Base-by-base conservation (phyloP, 306 rosid species). In the Macrotyloma uniflorum region DNA sequence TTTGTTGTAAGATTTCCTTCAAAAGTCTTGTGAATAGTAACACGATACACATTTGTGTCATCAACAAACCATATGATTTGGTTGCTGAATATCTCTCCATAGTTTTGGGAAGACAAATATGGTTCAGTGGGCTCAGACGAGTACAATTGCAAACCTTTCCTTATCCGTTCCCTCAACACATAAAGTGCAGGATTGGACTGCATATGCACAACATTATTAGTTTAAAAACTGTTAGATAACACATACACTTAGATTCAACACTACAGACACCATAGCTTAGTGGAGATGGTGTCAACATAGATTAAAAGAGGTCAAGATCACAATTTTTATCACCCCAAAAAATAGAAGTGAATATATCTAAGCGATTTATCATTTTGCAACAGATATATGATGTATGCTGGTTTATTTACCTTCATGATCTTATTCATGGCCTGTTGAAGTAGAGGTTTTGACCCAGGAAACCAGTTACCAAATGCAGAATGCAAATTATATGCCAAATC, bases 41-140 rank as follows among this genome's bases (percentile, higher is more conserved):
- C 99, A 42, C 99, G 97, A 77, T 96, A 96, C 78, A 96, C 98
- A 83, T 96, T 96, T 8, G 99, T 96, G 86, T 96, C 99, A 86
- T 96, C 99, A 75, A 96, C 99, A 93, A 96, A 96, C 99, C 99
- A 96, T 69, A 91, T 91, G 14, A 96, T 96, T 87, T 96, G 99
- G 82, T 96, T 96, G 90, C 98, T 96, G 85, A 96, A 96, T 79
- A 96, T 96, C 91, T 96, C 99, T 66, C 99, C 99, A 51, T 96
- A 96, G 73, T 96, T 96, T 83, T 96, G 99, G 18, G 99, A 96
- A 79, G 99, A 96, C 84, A 96, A 71, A 82, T 96, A 96, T 33
- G 99, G 99, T 70, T 96, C 99, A 2, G 99, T 96, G 22, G 99
- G 99, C 91, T 96, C 99, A 8, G 99, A 96, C 81, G 99, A 96